Base-by-base conservation (phyloP, 129 eudicot genomes). In the Helianthus tuberosus region DNA sequence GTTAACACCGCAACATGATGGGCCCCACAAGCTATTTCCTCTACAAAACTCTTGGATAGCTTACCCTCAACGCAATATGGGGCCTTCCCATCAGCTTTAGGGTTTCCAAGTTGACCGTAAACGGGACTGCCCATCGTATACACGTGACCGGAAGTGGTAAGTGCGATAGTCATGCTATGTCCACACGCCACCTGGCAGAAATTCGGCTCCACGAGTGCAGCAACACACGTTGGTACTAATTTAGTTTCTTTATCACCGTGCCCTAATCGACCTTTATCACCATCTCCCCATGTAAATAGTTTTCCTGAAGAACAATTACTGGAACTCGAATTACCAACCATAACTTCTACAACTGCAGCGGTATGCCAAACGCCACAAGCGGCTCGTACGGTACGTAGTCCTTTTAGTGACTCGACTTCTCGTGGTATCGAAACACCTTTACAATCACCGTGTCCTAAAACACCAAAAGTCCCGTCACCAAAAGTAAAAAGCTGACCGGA, bases 291-390 rank as follows among this genome's bases (percentile, higher is more conserved):
- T 38, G 97, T 90, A 82, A 84, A 94, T 47, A 94, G 68, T 72
- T 88, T 91, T n/a, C 97, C 96, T 8, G 84, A 79, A 43, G 81
- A 76, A 27, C 86, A 61, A 15, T 79, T 75, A 48, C 83, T 83
- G 0, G 86, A 76, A 67, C 77, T 63, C 14, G 84, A 84, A 66
- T 78, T 65, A 50, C 66, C 74, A n/a, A 60, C 74, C 76, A 73
- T 64, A 57, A 83, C 79, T 69, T 88, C 93, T 43, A 94, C 96
- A 55, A 94, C 83, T 13, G 99, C 97, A 50, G 99, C 97, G 17
- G 96, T 88, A 82, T 94, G 99, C 99, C 99, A 94, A 14, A 84
- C 88, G 9, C 99, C 99, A 84, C 99, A 94, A 72, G 97, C 88
- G 61, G 90, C 97, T 73, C 87, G 82, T 60, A 85, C 66, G 0